These are phyloP conservation scores for Lepraria neglecta DNA, from an alignment of 495 filamentous ascomycete species.

Conservation along the genomic window DNA sequence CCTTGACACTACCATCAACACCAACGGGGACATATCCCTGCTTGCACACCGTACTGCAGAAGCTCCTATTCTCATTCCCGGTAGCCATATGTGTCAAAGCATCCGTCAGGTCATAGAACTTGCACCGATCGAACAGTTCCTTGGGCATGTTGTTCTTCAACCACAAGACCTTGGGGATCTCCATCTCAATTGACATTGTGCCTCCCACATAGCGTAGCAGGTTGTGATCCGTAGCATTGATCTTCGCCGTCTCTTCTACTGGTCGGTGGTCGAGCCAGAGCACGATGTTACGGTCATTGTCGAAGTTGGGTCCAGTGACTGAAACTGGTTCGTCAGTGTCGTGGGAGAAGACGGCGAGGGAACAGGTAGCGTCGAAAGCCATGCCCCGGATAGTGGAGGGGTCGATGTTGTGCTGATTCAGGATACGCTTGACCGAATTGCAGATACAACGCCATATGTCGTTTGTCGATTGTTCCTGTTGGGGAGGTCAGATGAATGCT, in stretches of 20 bases:
- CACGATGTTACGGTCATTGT: conserved; percentile 81
- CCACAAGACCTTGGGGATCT: conserved; percentile 96
- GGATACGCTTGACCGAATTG: conserved; percentile 66
- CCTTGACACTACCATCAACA: conserved; percentile 94
- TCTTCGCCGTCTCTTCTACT: conserved; percentile 76
- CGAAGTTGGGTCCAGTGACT: conserved; percentile 80
- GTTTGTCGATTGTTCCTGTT: conserved; percentile 90
- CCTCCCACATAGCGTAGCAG: conserved; percentile 94
- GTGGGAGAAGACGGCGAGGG: conserved; percentile 78
- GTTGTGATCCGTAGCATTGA: conserved; percentile 88
- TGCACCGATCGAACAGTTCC: conserved; percentile 82
- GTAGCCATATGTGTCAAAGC: conserved; percentile 94
- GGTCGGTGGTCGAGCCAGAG: conserved; percentile 92
- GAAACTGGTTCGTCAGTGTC: conserved; percentile 85
- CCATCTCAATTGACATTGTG: conserved; percentile 98
- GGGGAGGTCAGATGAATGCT: conserved; percentile 23
- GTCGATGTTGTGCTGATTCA: conserved; percentile 72
- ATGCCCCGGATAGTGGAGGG: conserved; percentile 70
- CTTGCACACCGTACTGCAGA: conserved; percentile 91
- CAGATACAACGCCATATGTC: conserved; percentile 95
- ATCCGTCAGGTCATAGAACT: conserved; percentile 91
- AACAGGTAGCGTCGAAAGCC: conserved; percentile 97
- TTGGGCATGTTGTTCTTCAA: conserved; percentile 96
- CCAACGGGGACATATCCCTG: conserved; percentile 93
- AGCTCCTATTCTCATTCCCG: conserved; percentile 85